A percentile compares a stretch with the other conserved stretches of the same genome.
Conservation (phyloP, 805 yeast species). For the Clavispora phyllophila region DNA sequence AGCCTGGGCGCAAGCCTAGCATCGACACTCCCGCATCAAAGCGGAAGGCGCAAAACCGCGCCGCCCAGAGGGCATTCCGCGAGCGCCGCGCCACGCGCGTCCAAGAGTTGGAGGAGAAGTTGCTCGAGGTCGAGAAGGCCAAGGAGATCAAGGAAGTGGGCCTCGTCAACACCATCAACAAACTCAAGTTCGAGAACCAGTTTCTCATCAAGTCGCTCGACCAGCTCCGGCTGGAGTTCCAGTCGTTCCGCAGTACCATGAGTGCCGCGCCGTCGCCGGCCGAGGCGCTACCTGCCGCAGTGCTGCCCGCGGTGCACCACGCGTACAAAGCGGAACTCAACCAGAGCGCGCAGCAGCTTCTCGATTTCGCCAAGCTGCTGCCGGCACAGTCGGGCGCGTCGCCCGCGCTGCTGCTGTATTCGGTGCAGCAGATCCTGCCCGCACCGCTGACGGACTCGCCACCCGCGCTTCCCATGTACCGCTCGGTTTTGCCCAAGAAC, state of each 20-base stretch:
- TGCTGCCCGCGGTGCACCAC: background rate
- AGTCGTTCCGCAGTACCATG: slow-evolving; percentile 9
- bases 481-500: slow-evolving; percentile 5
- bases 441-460: slow-evolving; percentile 49
- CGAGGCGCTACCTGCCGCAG: background rate
- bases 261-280: slow-evolving; percentile 5
- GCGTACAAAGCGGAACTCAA: slow-evolving; percentile 12
- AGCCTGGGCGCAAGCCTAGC: slow-evolving; percentile 58
- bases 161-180: slow-evolving; percentile 47
- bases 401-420: slow-evolving; percentile 25
- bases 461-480: slow-evolving; percentile 17
- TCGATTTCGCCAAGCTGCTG: slow-evolving; percentile 16
- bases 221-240: slow-evolving; percentile 33
- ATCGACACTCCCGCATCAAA: slow-evolving; percentile 79
- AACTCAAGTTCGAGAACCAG: slow-evolving; percentile 42
- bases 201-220: slow-evolving; percentile 38
- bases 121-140: slow-evolving; percentile 63
- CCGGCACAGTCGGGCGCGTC: slow-evolving; percentile 12
- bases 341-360: slow-evolving; percentile 17
- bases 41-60: slow-evolving; percentile 86
- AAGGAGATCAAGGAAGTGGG: slow-evolving; percentile 56
- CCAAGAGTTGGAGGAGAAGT: slow-evolving; percentile 67
- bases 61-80: slow-evolving; percentile 90
- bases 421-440: slow-evolving; percentile 48
- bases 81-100: slow-evolving; percentile 82